Evolutionary conservation across 768 basidiomycete genomes (phyloP).

Genomic region (Podaxis sp.): DNA sequence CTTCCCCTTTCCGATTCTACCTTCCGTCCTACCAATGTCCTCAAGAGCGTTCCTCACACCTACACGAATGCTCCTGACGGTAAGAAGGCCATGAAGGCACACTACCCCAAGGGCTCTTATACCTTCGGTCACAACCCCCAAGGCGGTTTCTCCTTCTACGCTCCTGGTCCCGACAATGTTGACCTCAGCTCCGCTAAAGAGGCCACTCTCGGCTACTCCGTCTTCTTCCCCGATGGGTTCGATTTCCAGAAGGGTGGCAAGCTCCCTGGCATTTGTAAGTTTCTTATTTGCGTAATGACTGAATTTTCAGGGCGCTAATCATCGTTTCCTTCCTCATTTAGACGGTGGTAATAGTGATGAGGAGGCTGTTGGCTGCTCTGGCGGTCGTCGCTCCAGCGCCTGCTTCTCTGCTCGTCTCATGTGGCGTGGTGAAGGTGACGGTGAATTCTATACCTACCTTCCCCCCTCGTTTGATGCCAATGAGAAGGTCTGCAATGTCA

Average conservation of each 20-base stretch:
- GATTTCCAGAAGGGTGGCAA: conserved; percentile 68
- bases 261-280: conserved; percentile 67
- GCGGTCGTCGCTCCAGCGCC: conserved; percentile 51
- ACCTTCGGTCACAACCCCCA: conserved; percentile 42
- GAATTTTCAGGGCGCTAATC: conserved; percentile 3
- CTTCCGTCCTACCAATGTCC: conserved; percentile 38
- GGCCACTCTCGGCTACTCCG: conserved; percentile 59
- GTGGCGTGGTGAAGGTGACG: conserved; percentile 61
- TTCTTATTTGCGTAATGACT: conserved; percentile 15
- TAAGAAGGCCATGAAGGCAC: conserved; percentile 48
- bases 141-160: conserved; percentile 75
- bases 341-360: conserved; percentile 56
- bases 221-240: conserved; percentile 63
- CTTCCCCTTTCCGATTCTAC: conserved; percentile 45
- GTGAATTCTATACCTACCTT: conserved; percentile 73
- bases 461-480: conserved; percentile 49
- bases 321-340: conserved; percentile 22
- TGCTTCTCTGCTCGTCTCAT: conserved; percentile 72
- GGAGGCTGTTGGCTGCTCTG: conserved; percentile 56
- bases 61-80: conserved; percentile 51
- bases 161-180: conserved; percentile 40
- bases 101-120: conserved; percentile 57
- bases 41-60: conserved; percentile 37
- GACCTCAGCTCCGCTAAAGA: conserved; percentile 63
- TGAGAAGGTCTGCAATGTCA: conserved; percentile 45